Conservation (phyloP, 2,329 filamentous ascomycete genomes). For the Colletotrichum camelliae region DNA sequence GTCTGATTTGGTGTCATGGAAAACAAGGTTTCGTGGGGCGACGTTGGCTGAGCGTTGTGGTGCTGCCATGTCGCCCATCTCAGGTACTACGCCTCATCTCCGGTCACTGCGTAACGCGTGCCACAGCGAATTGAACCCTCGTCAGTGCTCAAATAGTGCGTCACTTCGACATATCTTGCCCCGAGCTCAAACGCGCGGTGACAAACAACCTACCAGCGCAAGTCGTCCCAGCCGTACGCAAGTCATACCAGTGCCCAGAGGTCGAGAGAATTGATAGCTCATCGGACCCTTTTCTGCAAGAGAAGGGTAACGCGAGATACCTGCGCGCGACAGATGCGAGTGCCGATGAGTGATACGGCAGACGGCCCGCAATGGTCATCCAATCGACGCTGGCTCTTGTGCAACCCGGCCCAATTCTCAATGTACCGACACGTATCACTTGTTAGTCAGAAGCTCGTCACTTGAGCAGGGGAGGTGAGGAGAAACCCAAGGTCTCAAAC, state of each 20-base stretch:
- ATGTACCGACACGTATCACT: neutral
- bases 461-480: neutral
- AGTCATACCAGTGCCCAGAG: neutral
- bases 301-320: conserved; percentile 5
- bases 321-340: conserved; percentile 12
- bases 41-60: neutral
- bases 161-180: neutral
- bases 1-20: neutral
- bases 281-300: conserved; percentile 10
- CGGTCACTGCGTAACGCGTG: neutral
- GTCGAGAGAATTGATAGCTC: conserved; percentile 1
- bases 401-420: neutral
- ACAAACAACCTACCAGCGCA: neutral
- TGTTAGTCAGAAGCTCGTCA: conserved; percentile 7
- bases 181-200: neutral
- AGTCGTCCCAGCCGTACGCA: neutral
- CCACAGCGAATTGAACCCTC: neutral
- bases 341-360: neutral
- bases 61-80: neutral
- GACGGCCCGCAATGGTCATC: neutral
- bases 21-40: conserved; percentile 9
- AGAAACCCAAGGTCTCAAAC: conserved; percentile 40
- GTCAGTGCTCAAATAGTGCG: neutral
- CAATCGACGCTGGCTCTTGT: neutral
- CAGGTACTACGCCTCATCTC: neutral